Base-by-base conservation (phyloP, 805 yeast species). In the Yamadazyma endophytica region DNA sequence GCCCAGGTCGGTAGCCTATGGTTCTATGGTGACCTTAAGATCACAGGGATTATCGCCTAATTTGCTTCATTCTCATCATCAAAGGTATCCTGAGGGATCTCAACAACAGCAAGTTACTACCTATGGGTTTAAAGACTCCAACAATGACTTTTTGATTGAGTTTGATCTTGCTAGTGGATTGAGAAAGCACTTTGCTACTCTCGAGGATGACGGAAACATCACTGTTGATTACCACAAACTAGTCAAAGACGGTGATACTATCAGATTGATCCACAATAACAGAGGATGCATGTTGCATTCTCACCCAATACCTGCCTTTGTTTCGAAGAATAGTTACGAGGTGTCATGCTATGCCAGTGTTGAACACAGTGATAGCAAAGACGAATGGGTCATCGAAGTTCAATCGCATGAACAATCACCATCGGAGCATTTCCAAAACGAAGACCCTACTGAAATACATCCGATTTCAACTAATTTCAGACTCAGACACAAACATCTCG, bases 31-130 rank as follows among this genome's bases (percentile, higher is more conserved):
- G 9, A 79, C 90, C 1, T 43, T 84, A 30, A 70, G 84, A 49
- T 77, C 80, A 16, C 85, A 80, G 44, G 88, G 87, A 3, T 61
- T 82, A 29, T 75, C 83, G 29, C 82, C 85, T 11, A 78, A 82
- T 32, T 69, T 86, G 42, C 62, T 92, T 40, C 98, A 92, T 54
- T 90, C 97, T 0, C 98, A 92, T 53, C 66, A 70, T 12, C 95
- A 84, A 53, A 56, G 71, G 9, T 92, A 80, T 54, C 98, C 98
- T 11, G 87, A 78, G 42, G 97, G 97, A 3, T 85, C 96, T 2
- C 72, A 74, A 40, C 97, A 92, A 61, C 97, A 89, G 57, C 99
- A 92, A 59, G 71, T 92, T 29, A 92, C 98, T 17, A 85, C 92
- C 5, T 92, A 92, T 56, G 85, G 89, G 13, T 87, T 79, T 58